phyloP scores from a whole-genome alignment of 2,329 filamentous ascomycete genomes.

The Claviceps fusiformis region DNA sequence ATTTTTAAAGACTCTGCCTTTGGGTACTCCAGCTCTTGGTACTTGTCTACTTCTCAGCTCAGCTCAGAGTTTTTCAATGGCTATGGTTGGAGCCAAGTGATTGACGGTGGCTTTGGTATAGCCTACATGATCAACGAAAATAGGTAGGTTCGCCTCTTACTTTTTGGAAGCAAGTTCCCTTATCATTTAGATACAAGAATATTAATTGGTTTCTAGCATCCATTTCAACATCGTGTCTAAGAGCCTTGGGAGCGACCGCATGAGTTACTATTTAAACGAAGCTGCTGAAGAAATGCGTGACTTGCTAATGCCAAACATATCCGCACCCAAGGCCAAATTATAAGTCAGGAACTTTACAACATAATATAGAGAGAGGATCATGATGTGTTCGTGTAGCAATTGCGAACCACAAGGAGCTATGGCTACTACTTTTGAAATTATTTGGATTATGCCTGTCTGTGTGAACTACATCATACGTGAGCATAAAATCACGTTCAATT shows the following conservation, averaged over 20 bases:
- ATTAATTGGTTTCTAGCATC: conserved; percentile 41
- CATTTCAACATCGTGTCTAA: conserved; percentile 99
- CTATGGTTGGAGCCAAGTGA: conserved; percentile 96
- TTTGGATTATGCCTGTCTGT: not conserved
- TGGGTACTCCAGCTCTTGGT: conserved; percentile 77
- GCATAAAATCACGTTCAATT: not conserved
- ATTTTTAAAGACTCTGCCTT: conserved; percentile 83
- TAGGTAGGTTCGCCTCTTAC: conserved; percentile 37
- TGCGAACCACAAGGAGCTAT: not conserved
- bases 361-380: not conserved
- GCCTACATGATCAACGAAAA: conserved; percentile 99
- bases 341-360: not conserved
- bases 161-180: not conserved
- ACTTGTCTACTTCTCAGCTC: conserved; percentile 75
- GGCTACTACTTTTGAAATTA: not conserved
- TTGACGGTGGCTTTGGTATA: conserved; percentile 91
- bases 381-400: not conserved
- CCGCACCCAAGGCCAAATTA: conserved; percentile 75
- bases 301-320: conserved; percentile 65
- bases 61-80: conserved; percentile 97
- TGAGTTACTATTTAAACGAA: conserved; percentile 94
- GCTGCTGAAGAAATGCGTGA: conserved; percentile 83
- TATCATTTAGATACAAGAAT: not conserved
- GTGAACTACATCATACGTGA: not conserved
- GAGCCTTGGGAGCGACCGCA: conserved; percentile 74